Percentiles rank a stretch among this genome's conserved stretches.
Conservation (phyloP, 371 early-diverging fungal genomes). For the Parasitella parasitica region DNA sequence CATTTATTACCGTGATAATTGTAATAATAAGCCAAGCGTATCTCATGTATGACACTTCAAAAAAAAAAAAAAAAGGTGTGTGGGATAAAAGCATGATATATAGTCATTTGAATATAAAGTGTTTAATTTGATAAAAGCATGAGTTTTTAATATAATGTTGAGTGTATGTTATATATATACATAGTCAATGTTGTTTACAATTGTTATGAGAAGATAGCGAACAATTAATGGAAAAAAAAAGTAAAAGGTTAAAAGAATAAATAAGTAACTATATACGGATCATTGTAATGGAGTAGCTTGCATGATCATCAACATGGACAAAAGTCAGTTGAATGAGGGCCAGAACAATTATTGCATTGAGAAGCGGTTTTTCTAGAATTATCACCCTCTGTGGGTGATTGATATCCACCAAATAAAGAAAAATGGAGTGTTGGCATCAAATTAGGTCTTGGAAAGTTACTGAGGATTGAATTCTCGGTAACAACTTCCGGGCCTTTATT, state of each 20-base stretch:
- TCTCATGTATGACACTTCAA: background rate
- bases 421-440: conserved; percentile 47
- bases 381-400: conserved; percentile 25
- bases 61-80: background rate
- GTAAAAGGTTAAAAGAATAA: background rate
- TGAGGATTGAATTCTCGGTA: conserved; percentile 42
- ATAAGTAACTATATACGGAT: background rate
- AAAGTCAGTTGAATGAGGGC: conserved; percentile 51
- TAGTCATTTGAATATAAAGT: background rate
- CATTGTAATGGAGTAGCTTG: background rate
- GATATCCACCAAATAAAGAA: conserved; percentile 36
- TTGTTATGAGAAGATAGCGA: background rate
- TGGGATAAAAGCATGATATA: background rate
- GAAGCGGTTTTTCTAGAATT: conserved; percentile 9
- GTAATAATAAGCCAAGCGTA: background rate
- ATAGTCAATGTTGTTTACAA: conserved; percentile 1
- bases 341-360: conserved; percentile 46
- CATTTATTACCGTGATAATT: background rate
- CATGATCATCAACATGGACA: conserved; percentile 39
- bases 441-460: conserved; percentile 49
- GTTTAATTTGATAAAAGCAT: conserved; percentile 1
- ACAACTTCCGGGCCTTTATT: conserved; percentile 27
- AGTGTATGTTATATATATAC: background rate
- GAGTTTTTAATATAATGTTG: background rate
- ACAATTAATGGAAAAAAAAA: background rate